phyloP scores from a whole-genome alignment of 352 stramenopile genomes.

The Pythium angustatum region DNA sequence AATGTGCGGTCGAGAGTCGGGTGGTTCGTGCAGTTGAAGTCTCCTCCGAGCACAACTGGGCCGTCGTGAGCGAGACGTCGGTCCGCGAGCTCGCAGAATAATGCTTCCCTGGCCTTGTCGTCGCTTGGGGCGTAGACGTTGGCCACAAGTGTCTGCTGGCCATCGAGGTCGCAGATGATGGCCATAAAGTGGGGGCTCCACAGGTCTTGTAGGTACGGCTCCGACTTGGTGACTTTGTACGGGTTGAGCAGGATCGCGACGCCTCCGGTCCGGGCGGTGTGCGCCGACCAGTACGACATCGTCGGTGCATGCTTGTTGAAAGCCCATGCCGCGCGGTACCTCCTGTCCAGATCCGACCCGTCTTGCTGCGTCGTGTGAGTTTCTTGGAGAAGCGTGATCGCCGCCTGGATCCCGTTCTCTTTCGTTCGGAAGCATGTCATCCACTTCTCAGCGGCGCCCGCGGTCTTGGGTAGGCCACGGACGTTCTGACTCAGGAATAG shows the following conservation, averaged over 20 bases:
- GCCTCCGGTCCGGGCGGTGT: neutral
- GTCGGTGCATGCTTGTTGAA: neutral
- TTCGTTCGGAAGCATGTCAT: neutral
- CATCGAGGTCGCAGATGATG: neutral
- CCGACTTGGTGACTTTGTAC: too few relatives aligned
- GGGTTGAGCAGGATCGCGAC: too few relatives aligned
- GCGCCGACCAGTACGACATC: slow-evolving; percentile 10
- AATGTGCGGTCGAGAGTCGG: neutral
- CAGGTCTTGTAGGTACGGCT: neutral
- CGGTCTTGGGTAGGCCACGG: neutral
- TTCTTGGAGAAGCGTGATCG: slow-evolving; percentile 1
- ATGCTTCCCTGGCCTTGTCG: neutral
- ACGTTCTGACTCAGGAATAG: slow-evolving; percentile 5
- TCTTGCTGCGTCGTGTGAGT: neutral
- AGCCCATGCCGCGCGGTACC: neutral
- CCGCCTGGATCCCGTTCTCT: neutral
- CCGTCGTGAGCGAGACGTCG: neutral
- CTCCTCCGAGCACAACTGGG: neutral
- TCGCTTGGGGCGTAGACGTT: slow-evolving; percentile 1
- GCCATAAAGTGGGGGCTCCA: slow-evolving; percentile 6
- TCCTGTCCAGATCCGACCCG: neutral
- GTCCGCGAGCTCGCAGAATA: neutral
- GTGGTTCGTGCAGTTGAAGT: slow-evolving; percentile 7
- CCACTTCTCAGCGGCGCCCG: neutral
- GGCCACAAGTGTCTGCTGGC: neutral